These are phyloP conservation scores for Globisporangium carolinianum DNA, from an alignment of 352 stramenopile species.

Conservation along the genomic window DNA sequence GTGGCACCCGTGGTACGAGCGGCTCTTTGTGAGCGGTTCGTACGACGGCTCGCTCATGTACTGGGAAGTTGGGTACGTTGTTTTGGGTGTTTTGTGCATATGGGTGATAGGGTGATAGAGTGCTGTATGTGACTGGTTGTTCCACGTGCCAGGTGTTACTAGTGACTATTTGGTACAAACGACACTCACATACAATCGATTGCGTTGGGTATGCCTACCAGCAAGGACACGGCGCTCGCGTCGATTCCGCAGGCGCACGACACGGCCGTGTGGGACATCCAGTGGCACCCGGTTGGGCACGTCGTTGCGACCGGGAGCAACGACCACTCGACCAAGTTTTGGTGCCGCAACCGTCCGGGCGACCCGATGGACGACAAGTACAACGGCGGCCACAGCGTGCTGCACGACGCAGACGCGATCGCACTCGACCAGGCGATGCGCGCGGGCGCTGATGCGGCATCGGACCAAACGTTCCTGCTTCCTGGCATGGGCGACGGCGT, in stretches of 20 bases:
- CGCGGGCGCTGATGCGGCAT: neutral
- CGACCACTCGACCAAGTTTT: constrained; percentile 98
- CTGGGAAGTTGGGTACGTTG: constrained; percentile 92
- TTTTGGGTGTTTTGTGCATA: neutral
- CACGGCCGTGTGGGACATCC: constrained; percentile 96
- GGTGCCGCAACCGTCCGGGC: constrained; percentile 92
- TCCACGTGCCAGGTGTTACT: neutral
- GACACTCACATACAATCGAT: neutral
- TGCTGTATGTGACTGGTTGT: constrained; percentile 18
- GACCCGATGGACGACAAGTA: constrained; percentile 88
- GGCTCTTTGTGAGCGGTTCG: constrained; percentile 93
- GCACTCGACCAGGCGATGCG: constrained; percentile 16
- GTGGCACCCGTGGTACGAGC: constrained; percentile 96
- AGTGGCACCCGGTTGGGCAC: constrained; percentile 96
- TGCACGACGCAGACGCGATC: constrained; percentile 61
- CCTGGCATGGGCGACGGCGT: constrained; percentile 62
- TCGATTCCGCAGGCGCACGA: constrained; percentile 92
- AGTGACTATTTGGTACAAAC: neutral
- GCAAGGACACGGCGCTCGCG: constrained; percentile 77
- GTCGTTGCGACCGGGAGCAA: constrained; percentile 95
- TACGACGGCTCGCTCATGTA: constrained; percentile 97
- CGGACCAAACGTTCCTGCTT: constrained; percentile 38
- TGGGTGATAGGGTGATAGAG: neutral
- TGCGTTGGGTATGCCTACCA: constrained; percentile 9
- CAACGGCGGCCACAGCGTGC: constrained; percentile 64